Base-by-base conservation (phyloP, 192 early-diverging fungal species). In the Coemansia sp. region DNA sequence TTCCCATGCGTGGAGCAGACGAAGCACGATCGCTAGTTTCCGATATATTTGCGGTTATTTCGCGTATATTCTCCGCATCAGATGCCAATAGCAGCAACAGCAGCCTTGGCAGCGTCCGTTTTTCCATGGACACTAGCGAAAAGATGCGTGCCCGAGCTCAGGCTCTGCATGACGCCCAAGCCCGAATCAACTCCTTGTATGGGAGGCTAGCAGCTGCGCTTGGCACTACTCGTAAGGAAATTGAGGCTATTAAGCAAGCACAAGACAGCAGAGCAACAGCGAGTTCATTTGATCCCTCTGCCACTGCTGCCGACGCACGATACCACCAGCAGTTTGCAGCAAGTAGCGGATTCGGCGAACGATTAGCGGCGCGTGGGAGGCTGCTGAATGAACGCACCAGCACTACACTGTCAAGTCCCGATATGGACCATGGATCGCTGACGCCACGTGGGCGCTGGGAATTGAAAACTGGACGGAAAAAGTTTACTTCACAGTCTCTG, bases 371-470 rank as follows among this genome's bases (percentile, higher is more conserved):
- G 11, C 68, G 63, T 11, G 37, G 71, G 8, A 21, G 63, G 7
- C 69, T 22, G 16, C 22, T 63, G 19, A 58, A 55, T 21, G 65
- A 59, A 22, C 12, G 56, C 16, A 41, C 45, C 26, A 41, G 51
- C 45, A 7, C 45, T 43, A 42, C 37, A 41, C 37, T 61, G 65
- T 60, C 43, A 9, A n/a, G 65, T 0, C 80, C 80, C 0, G 80
- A 82, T 12, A 82, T 82, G 80, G 65, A 66, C 11, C 66, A 60
- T 57, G 80, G 80, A 4, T 48, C 71, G 56, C 62, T 82, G 47
- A 82, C 80, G 10, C 80, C 74, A 22, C 80, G 74, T 11, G 80
- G 80, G 15, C 74, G 80, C 32, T 82, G 72, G 71, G 74, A 82
- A 48, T 69, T 82, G 15, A 82, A 77, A 56, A 74, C 74, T 0